These are phyloP conservation scores for Xylaria sp. DNA, from an alignment of 2,329 filamentous ascomycete genomes.

Conservation along the genomic window DNA sequence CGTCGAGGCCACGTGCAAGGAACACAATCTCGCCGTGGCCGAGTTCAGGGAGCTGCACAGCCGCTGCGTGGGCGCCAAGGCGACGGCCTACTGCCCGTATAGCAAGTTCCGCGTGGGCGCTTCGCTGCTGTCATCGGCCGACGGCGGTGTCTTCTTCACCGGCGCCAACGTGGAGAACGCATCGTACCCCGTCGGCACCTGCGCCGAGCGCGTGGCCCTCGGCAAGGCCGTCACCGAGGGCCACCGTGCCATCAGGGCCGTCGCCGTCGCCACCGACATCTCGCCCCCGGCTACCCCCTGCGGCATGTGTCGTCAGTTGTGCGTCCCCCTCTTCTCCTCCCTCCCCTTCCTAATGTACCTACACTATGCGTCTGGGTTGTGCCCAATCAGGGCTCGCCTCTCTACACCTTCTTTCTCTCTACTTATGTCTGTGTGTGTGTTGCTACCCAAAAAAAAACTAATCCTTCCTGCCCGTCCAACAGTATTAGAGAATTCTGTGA, in stretches of 20 bases:
- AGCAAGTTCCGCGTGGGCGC: conserved; percentile 92
- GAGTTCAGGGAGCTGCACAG: conserved; percentile 74
- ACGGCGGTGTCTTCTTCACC: conserved; percentile 64
- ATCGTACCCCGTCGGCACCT: conserved; percentile 91
- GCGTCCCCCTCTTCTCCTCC: conserved; percentile 49
- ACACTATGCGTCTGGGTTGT: conserved; percentile 7
- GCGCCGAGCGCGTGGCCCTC: conserved; percentile 91
- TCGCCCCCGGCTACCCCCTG: conserved; percentile 78
- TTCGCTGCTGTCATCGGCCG: conserved; percentile 70
- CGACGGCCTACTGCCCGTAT: conserved; percentile 89
- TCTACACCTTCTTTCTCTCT: background rate
- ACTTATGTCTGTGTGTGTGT: background rate
- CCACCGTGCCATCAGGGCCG: conserved; percentile 72
- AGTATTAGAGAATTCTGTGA: conserved; percentile 82
- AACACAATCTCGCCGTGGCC: conserved; percentile 63
- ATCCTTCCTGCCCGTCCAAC: conserved; percentile 4
- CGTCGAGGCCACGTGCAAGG: conserved; percentile 50
- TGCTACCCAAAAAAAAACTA: conserved; percentile 5
- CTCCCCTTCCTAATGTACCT: too few species aligned
- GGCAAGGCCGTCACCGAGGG: conserved; percentile 77
- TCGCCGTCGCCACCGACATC: conserved; percentile 88
- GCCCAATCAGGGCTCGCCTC: background rate
- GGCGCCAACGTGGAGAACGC: conserved; percentile 96
- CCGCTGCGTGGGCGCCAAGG: conserved; percentile 76
- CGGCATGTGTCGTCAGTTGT: conserved; percentile 97